Conservation (phyloP, 2,329 filamentous ascomycete genomes). For the Talaromyces islandicus region DNA sequence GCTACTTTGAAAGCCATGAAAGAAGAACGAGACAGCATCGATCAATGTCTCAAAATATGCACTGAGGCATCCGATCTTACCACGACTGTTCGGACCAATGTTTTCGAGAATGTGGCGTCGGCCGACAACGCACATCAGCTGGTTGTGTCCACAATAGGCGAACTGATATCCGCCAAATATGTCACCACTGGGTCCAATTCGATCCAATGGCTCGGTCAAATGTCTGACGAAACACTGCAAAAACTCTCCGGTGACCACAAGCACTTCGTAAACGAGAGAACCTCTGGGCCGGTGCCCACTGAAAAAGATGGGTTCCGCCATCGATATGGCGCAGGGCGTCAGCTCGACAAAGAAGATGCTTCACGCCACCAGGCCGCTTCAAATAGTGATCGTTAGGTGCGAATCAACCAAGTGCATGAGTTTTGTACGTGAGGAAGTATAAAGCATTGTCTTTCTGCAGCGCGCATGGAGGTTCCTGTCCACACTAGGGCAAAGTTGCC, state of each 20-base stretch:
- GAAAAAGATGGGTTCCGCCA: too few species aligned
- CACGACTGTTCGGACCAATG: slow-evolving; percentile 19
- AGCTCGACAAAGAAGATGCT: too few species aligned
- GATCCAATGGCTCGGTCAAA: slow-evolving; percentile 26
- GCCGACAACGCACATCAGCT: slow-evolving; percentile 24
- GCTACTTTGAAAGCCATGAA: slow-evolving; percentile 16
- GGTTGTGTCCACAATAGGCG: slow-evolving; percentile 26
- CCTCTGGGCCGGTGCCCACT: too few species aligned
- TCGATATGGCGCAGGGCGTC: too few species aligned
- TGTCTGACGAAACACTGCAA: slow-evolving; percentile 27
- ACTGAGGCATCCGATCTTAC: slow-evolving; percentile 21
- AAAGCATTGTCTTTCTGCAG: too few species aligned
- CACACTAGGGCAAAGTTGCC: too few species aligned
- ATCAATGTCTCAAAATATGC: slow-evolving; percentile 22
- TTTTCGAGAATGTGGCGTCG: slow-evolving; percentile 24
- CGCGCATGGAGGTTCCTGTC: too few species aligned
- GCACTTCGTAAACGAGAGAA: too few species aligned
- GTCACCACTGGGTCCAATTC: slow-evolving; percentile 29
- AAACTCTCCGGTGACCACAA: slow-evolving; percentile 15
- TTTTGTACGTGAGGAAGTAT: too few species aligned
- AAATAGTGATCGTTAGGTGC: too few species aligned
- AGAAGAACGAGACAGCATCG: slow-evolving; percentile 24
- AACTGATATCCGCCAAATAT: slow-evolving; percentile 25
- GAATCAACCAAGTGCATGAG: too few species aligned
- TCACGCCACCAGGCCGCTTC: too few species aligned